These are phyloP conservation scores for Thermomyces lanuginosus DNA, from an alignment of 2,329 filamentous ascomycete genomes.

Conservation along the genomic window DNA sequence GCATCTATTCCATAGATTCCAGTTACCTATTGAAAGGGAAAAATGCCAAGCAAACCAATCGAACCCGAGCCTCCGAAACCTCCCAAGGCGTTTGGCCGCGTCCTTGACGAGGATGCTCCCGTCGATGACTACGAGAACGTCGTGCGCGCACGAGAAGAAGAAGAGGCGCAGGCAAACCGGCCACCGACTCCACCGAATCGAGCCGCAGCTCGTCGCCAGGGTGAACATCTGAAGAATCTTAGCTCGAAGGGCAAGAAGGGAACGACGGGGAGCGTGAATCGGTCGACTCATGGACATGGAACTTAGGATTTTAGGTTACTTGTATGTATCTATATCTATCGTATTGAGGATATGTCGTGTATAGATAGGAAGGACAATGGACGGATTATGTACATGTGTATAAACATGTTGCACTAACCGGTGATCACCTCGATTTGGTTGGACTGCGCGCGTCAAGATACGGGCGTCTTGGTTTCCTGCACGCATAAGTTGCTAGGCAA, in stretches of 20 bases:
- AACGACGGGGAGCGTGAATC: slow-evolving; percentile 6
- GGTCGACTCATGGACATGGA: too few species aligned
- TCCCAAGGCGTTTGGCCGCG: slow-evolving; percentile 6
- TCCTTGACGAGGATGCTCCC: slow-evolving; percentile 6
- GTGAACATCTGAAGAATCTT: slow-evolving; percentile 2
- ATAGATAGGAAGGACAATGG: too few species aligned
- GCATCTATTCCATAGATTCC: too few species aligned
- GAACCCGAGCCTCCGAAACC: slow-evolving; percentile 3
- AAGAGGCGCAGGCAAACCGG: slow-evolving; percentile 2
- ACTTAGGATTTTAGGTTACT: too few species aligned
- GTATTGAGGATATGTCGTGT: too few species aligned
- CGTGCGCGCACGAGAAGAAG: slow-evolving; percentile 5
- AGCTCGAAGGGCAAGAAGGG: slow-evolving; percentile 2
- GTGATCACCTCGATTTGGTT: too few species aligned
- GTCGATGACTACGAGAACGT: slow-evolving; percentile 6
- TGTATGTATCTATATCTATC: not conserved
- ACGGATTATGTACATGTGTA: too few species aligned
- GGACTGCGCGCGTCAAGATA: too few species aligned
- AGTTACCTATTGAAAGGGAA: too few species aligned
- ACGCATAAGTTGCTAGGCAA: too few species aligned
- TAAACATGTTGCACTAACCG: too few species aligned
- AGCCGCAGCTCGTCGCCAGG: slow-evolving; percentile 2
- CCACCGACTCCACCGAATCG: slow-evolving; percentile 6
- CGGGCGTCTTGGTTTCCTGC: too few species aligned
- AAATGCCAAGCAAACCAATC: slow-evolving; percentile 5